Percentiles rank a stretch among this genome's conserved stretches.
These are phyloP conservation scores for Hymenoscyphus repandus DNA, from an alignment of 2,329 filamentous ascomycete genomes.

Conservation along the genomic window DNA sequence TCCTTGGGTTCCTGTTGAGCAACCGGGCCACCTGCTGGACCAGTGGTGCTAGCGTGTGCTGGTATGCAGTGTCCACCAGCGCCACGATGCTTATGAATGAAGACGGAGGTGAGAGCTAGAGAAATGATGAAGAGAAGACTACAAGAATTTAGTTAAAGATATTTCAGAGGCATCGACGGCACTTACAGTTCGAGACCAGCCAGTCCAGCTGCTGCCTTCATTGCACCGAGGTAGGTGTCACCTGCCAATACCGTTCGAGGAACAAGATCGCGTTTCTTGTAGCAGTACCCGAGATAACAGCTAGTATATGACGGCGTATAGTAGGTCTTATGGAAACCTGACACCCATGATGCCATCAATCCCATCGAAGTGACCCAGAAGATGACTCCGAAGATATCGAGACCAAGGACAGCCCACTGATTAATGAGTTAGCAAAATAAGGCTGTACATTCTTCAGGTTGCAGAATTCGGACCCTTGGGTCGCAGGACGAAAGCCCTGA, in stretches of 20 bases:
- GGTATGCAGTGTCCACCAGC: conserved; percentile 3
- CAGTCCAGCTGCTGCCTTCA: conserved; percentile 1
- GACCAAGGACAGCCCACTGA: conserved; percentile 4
- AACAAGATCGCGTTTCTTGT: conserved; percentile 1
- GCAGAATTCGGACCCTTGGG: not conserved
- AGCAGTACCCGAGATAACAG: conserved; percentile 2
- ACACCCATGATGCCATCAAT: not conserved
- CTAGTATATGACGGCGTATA: not conserved
- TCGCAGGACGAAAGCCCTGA: too few species aligned
- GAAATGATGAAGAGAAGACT: conserved; percentile 3
- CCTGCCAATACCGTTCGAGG: not conserved
- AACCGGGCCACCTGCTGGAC: not conserved
- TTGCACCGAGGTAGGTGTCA: not conserved
- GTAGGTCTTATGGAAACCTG: not conserved
- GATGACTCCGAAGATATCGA: conserved; percentile 3
- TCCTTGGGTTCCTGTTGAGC: not conserved
- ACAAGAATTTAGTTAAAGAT: not conserved
- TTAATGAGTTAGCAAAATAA: not conserved
- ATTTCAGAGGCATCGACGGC: too few species aligned
- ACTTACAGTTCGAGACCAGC: conserved; percentile 5
- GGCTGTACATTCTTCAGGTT: not conserved
- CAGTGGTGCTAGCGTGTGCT: not conserved
- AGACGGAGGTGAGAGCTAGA: not conserved
- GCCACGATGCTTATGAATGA: conserved; percentile 1
- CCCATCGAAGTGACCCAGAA: conserved; percentile 6